Conservation (phyloP, 352 stramenopile species). For the Phytophthora hibernalis region DNA sequence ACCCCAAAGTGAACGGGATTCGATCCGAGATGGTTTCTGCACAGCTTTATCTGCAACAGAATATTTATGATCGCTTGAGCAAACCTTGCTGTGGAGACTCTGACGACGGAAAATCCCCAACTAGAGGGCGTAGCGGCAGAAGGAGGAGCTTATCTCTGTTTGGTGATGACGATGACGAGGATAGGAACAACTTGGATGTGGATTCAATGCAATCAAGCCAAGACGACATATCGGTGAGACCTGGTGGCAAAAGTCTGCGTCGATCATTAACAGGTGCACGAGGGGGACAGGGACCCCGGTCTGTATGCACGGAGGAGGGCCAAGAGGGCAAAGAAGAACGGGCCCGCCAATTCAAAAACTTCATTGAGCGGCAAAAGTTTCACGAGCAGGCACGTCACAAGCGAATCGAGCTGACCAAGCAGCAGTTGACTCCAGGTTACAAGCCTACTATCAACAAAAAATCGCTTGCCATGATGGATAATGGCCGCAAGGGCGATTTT, state of each 20-base stretch:
- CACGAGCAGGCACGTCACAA: constrained; percentile 73
- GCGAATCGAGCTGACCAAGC: constrained; percentile 68
- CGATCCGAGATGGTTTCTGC: constrained; percentile 80
- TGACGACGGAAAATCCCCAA: constrained; percentile 31
- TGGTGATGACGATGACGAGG: constrained; percentile 41
- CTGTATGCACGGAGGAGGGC: constrained; percentile 49
- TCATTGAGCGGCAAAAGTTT: constrained; percentile 79
- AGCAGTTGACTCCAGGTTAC: constrained; percentile 62
- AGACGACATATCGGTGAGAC: constrained; percentile 65
- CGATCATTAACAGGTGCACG: constrained; percentile 11
- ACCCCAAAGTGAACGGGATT: constrained; percentile 81
- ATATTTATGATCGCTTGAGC: constrained; percentile 87
- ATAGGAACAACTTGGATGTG: constrained; percentile 31
- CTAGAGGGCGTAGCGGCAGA: constrained; percentile 24
- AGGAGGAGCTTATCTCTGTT: constrained; percentile 44
- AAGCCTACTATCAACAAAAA: constrained; percentile 87
- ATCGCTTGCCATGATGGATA: constrained; percentile 81
- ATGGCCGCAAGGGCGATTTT: constrained; percentile 83
- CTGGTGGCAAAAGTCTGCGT: constrained; percentile 23
- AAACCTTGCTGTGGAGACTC: constrained; percentile 48
- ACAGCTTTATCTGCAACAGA: constrained; percentile 85
- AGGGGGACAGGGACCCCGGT: constrained; percentile 50
- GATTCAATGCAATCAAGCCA: constrained; percentile 40
- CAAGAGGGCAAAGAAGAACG: constrained; percentile 62
- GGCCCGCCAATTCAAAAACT: constrained; percentile 64